These are phyloP conservation scores for Extremus antarcticus DNA, from an alignment of 495 filamentous ascomycete genomes.

Conservation along the genomic window DNA sequence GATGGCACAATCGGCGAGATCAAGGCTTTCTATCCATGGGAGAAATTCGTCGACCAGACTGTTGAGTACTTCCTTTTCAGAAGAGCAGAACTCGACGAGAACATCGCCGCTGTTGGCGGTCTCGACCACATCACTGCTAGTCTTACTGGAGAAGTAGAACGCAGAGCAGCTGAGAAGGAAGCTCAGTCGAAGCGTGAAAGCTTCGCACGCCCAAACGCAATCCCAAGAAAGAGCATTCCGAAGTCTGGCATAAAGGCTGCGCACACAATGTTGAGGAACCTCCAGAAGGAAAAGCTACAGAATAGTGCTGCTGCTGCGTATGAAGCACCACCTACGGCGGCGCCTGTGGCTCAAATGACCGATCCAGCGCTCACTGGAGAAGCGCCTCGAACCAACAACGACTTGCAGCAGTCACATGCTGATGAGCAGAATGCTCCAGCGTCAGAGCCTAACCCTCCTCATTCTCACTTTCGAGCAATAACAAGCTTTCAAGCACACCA, in stretches of 20 bases:
- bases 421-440: conserved; percentile 7
- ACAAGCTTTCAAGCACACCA: conserved; percentile 10
- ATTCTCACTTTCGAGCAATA: conserved; percentile 6
- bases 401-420: neutral
- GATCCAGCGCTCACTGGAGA: neutral
- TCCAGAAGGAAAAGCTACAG: neutral
- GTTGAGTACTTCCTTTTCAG: conserved; percentile 12
- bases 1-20: conserved; percentile 2
- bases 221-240: neutral
- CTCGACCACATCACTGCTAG: neutral
- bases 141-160: conserved; percentile 7
- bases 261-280: neutral
- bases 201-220: conserved; percentile 1
- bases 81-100: conserved; percentile 10
- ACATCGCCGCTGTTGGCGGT: conserved; percentile 17
- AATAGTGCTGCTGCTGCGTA: neutral
- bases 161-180: neutral
- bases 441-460: neutral
- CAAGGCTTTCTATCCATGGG: conserved; percentile 10
- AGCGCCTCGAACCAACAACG: neutral
- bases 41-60: conserved; percentile 8
- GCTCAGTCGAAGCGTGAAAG: conserved; percentile 8
- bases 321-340: neutral
- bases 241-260: neutral
- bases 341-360: conserved; percentile 1